phyloP scores from a whole-genome alignment of 2,329 filamentous ascomycete species.

The Epichloe coenophiala region DNA sequence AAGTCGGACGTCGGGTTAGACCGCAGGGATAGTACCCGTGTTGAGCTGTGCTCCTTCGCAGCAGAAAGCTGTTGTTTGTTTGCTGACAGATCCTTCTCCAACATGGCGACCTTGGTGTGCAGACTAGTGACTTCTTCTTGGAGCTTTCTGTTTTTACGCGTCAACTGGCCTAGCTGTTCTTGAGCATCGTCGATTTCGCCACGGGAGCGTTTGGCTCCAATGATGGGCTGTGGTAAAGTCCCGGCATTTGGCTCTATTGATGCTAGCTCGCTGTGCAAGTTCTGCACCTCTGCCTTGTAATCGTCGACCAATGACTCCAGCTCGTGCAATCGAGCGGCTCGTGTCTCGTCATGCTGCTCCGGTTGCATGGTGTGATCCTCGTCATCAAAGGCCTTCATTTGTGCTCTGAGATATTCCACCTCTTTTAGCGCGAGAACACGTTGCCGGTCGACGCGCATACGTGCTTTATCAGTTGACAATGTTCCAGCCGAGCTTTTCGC shows the following conservation, averaged over 20 bases:
- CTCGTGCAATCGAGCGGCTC: slow-evolving; percentile 60
- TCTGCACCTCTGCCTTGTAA: slow-evolving; percentile 70
- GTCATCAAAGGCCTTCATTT: slow-evolving; percentile 75
- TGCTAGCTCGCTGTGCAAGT: slow-evolving; percentile 60
- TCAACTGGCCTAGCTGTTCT: slow-evolving; percentile 67
- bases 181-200: slow-evolving; percentile 47
- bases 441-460: slow-evolving; percentile 70
- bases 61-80: slow-evolving; percentile 57
- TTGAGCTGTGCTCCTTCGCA: slow-evolving; percentile 54
- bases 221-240: slow-evolving; percentile 20
- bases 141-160: slow-evolving; percentile 76
- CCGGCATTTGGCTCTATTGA: slow-evolving; percentile 37
- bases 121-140: slow-evolving; percentile 62
- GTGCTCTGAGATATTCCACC: slow-evolving; percentile 83
- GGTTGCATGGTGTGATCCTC: slow-evolving; percentile 82
- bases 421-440: slow-evolving; percentile 78
- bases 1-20: slow-evolving; percentile 84
- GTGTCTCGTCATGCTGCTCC: slow-evolving; percentile 63
- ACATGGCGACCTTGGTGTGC: slow-evolving; percentile 55
- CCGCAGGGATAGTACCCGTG: slow-evolving; percentile 71
- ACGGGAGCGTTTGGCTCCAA: slow-evolving; percentile 51
- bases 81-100: slow-evolving; percentile 65
- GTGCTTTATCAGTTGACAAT: slow-evolving; percentile 49
- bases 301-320: slow-evolving; percentile 78
- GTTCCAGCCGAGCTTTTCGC: slow-evolving; percentile 39